A percentile compares a stretch with the other conserved stretches of the same genome.
These are phyloP conservation scores for Nakazawaea wickerhamii DNA, from an alignment of 805 yeast genomes.

Conservation along the genomic window DNA sequence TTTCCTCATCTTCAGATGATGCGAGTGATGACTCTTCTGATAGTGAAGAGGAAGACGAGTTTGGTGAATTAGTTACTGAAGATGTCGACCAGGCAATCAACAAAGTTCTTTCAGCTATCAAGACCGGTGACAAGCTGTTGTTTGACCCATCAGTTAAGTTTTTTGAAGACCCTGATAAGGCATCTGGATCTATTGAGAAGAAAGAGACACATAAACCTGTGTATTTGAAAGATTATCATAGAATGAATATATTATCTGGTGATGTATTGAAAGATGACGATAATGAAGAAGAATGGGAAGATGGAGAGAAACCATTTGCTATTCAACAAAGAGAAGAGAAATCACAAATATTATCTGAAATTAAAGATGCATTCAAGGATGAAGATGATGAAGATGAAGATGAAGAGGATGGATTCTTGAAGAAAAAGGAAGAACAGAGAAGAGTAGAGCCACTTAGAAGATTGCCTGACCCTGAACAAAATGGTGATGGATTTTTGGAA, in stretches of 20 bases:
- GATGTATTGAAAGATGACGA: constrained; percentile 50
- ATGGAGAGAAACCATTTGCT: constrained; percentile 62
- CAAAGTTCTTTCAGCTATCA: constrained; percentile 66
- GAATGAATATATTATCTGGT: constrained; percentile 74
- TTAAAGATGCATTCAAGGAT: constrained; percentile 59
- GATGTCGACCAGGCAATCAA: constrained; percentile 78
- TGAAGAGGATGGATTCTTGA: constrained; percentile 45
- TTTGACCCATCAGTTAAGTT: constrained; percentile 68
- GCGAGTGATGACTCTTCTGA: constrained; percentile 32
- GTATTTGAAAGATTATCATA: constrained; percentile 87
- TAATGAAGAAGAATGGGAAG: constrained; percentile 40
- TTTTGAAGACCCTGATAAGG: constrained; percentile 59
- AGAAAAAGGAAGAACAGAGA: constrained; percentile 45
- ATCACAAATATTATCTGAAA: constrained; percentile 66
- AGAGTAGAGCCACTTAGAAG: constrained; percentile 16
- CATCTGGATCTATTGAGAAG: constrained; percentile 22
- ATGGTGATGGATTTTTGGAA: constrained; percentile 65
- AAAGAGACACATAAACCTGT: constrained; percentile 59
- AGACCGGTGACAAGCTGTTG: constrained; percentile 57
- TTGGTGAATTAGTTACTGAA: constrained; percentile 80
- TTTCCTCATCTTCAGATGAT: constrained; percentile 16
- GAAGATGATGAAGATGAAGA: constrained; percentile 39
- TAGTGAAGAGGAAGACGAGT: constrained; percentile 83
- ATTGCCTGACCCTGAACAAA: constrained; percentile 63
- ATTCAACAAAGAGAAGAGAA: constrained; percentile 74